Evolutionary conservation across 2,329 filamentous ascomycete species (phyloP), one percentile per base, ranked within the genome.

Genomic region (Claviceps monticola): DNA sequence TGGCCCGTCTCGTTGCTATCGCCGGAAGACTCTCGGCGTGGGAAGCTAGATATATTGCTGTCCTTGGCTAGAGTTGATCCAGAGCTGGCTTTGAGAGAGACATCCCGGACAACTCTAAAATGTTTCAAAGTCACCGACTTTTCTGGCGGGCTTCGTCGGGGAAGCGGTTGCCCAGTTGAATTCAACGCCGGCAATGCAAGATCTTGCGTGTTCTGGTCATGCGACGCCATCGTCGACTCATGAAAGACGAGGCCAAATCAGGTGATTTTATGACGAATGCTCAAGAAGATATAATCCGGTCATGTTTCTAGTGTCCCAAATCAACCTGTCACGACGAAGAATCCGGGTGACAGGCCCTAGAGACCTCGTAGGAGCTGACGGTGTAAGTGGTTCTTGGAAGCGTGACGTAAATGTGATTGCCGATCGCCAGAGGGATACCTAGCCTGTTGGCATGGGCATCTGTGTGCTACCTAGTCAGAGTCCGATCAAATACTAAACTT

Each of bases 81-180:
- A 17, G 58, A 58, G 19, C 53, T 61, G 0, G 59, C 62, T 50
- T 59, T 62, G 16, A 59, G 54, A 0, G 64, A 66, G n/a, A 61
- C 70, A 64, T 76, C 70, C 38, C 68, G 68, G 8, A 70, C 67
- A 16, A 74, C 55, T 44, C 68, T 68, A 55, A 77, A 74, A 51
- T 76, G 64, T 11, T 63, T 67, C 0, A 77, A 58, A 0, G 75
- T 76, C 2, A 75, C 63, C 4, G 75, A 78, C 34, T 70, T 68
- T 43, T 67, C 67, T 13, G 72, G 69, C 4, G 69, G 68, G 1
- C 66, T 61, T 55, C 74, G 66, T 50, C 74, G 68, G 6, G 72
- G 71, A 14, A 73, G 62, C 38, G 69, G 67, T 42, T 74, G 71
- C 14, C 69, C 68, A 5, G 60, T 64, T 38, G 59, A 43, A 52